phyloP scores from a whole-genome alignment of 108 stramenopile species.

The Cyclotella choctawhatcheeana region DNA sequence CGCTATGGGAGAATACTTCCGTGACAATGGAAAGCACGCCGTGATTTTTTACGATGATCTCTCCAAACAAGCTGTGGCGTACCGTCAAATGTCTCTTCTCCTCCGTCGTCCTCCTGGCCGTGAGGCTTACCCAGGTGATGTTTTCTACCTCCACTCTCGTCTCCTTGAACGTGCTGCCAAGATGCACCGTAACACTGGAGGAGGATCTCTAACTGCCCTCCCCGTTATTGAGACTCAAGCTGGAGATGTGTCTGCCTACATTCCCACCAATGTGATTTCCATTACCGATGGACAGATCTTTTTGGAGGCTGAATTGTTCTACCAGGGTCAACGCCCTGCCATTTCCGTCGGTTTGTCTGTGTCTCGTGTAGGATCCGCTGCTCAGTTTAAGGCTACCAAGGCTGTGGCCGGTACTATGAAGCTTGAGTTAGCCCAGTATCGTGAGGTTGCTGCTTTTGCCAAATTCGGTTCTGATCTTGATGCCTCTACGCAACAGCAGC shows the following conservation, averaged over 20 bases:
- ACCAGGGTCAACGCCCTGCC: slow-evolving; percentile 99
- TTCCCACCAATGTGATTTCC: slow-evolving; percentile 99
- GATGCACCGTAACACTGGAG: slow-evolving; percentile 96
- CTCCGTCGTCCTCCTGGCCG: slow-evolving; percentile 99
- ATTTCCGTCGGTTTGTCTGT: slow-evolving; percentile 99
- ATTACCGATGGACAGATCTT: slow-evolving; percentile 99
- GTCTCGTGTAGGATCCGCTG: slow-evolving; percentile 99
- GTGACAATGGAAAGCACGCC: slow-evolving; percentile 99
- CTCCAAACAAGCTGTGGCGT: slow-evolving; percentile 99
- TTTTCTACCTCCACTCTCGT: slow-evolving; percentile 99
- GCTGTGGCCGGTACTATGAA: slow-evolving; percentile 99
- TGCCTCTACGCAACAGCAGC: slow-evolving; percentile 99
- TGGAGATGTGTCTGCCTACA: slow-evolving; percentile 99
- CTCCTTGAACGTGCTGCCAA: slow-evolving; percentile 99
- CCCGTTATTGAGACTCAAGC: slow-evolving; percentile 99
- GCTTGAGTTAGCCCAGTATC: slow-evolving; percentile 99
- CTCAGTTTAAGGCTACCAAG: slow-evolving; percentile 99
- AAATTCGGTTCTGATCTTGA: slow-evolving; percentile 99
- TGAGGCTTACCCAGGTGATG: slow-evolving; percentile 99
- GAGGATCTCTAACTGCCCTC: slow-evolving; percentile 98
- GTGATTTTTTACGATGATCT: slow-evolving; percentile 99
- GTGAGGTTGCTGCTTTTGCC: slow-evolving; percentile 99
- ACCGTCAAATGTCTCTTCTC: slow-evolving; percentile 99
- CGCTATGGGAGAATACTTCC: slow-evolving; percentile 99
- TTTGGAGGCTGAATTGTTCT: slow-evolving; percentile 99